Conservation (phyloP, 1,139 yeast species). For the Insectozyma bohioensis region DNA sequence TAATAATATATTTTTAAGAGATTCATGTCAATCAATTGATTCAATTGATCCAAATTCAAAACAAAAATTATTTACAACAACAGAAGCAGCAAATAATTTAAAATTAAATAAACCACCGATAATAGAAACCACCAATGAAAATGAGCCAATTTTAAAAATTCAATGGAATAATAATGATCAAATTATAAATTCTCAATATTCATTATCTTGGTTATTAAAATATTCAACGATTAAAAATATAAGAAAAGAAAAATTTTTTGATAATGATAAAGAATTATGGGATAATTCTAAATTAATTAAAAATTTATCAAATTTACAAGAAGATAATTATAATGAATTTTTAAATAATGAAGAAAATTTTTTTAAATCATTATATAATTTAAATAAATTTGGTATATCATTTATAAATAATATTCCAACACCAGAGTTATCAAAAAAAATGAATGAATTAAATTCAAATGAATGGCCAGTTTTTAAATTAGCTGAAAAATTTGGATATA, state of each 20-base stretch:
- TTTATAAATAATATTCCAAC: slow-evolving; percentile 55
- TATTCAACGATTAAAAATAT: slow-evolving; percentile 39
- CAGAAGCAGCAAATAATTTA: slow-evolving; percentile 34
- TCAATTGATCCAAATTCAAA: slow-evolving; percentile 58
- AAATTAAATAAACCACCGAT: slow-evolving; percentile 26
- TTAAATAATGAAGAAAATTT: slow-evolving; percentile 36
- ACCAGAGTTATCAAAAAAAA: slow-evolving; percentile 18
- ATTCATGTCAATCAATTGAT: slow-evolving; percentile 50
- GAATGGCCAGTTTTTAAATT: slow-evolving; percentile 47
- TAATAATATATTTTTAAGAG: slow-evolving; percentile 62
- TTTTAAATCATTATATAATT: slow-evolving; percentile 38
- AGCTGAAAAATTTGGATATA: slow-evolving; percentile 66
- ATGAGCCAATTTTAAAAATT: slow-evolving; percentile 39
- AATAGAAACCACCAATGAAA: slow-evolving; percentile 19
- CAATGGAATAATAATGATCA: slow-evolving; percentile 54
- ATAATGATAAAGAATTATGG: slow-evolving; percentile 44
- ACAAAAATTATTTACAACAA: slow-evolving; percentile 70
- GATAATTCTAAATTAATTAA: slow-evolving; percentile 20
- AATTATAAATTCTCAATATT: slow-evolving; percentile 37
- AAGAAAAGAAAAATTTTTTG: slow-evolving; percentile 32
- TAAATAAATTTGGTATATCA: slow-evolving; percentile 60
- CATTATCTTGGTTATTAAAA: slow-evolving; percentile 46
- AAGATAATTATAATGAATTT: slow-evolving; percentile 47
- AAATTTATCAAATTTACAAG: slow-evolving; percentile 21
- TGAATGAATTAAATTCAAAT: slow-evolving; percentile 29